Evolutionary conservation across 352 stramenopile genomes (phyloP), one percentile per base, ranked within the genome.

Genomic region (Pythium aquatile): DNA sequence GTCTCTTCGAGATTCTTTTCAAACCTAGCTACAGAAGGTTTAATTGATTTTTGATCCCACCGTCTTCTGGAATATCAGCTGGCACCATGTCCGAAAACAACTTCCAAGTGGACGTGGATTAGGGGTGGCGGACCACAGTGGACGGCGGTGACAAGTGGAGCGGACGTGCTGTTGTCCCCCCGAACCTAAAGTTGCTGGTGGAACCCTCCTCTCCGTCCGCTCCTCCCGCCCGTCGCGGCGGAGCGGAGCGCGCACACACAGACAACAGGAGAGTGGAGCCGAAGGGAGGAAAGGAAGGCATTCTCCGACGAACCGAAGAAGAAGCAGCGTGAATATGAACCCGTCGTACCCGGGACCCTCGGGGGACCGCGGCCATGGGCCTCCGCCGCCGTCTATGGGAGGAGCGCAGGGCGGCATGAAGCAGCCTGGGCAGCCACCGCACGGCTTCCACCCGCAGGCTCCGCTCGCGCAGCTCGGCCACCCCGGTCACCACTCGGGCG

Each of bases 321-420:
- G 59, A 40, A 52, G 37, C 40, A 48, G 55, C 46, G 40, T 57
- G n/a, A 58, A 46, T 49, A 92, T 92, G 83, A 92, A 92, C 66
- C 83, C 83, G 61, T 92, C 83, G 72, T 92, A 86, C 70, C 81
- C 81, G 49, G 79, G 83, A 10, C 79, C 81, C 37, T 87, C 81
- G 11, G 81, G 81, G 29, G 83, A 90, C 65, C 79, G 79, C 58
- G 55, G 58, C 54, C 80, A 89, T 46, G 82, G 82, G 20, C 74
- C 76, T 51, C 78, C 61, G 26, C 68, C 61, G 28, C 68, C 57
- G 48, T 63, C 70, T 42, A 73, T 84, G 64, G 76, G 62, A 55
- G 69, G 69, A 48, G 52, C 63, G 29, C 46, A 56, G 61, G 37
- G 37, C 54, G 64, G 65, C 11, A 46, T 85, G 59, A 72, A 66